These are phyloP conservation scores for Marchantia paleacea DNA, from an alignment of 225 moss, liverwort and hornwort genomes.

Conservation along the genomic window DNA sequence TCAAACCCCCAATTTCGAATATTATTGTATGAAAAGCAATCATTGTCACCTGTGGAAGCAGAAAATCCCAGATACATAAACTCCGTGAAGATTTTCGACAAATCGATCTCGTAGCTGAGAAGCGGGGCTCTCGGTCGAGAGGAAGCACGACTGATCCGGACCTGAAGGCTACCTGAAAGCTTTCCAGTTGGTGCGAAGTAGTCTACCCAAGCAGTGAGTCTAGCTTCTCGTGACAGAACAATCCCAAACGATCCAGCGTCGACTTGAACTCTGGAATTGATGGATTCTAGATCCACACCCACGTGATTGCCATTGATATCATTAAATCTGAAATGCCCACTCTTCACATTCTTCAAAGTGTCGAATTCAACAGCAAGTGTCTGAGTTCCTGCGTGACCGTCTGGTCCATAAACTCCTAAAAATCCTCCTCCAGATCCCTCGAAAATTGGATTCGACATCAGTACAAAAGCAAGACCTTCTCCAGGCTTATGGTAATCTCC, in stretches of 20 bases:
- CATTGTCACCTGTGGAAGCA: conserved; percentile 4
- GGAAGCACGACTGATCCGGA: conserved; percentile 10
- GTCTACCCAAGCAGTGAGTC: conserved; percentile 19
- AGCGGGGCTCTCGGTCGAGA: conserved; percentile 6
- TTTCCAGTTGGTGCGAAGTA: neutral
- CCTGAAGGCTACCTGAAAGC: neutral
- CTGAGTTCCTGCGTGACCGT: conserved; percentile 4
- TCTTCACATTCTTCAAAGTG: conserved; percentile 4
- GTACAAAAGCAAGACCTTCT: conserved; percentile 31
- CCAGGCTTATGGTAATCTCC: neutral
- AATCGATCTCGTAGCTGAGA: conserved; percentile 5
- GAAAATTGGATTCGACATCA: conserved; percentile 7
- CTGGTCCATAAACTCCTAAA: conserved; percentile 8
- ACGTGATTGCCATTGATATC: conserved; percentile 26
- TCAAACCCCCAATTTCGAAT: conserved; percentile 9
- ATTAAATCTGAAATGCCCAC: conserved; percentile 2
- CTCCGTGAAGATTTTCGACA: conserved; percentile 16
- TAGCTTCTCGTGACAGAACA: neutral
- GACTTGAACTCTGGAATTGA: conserved; percentile 21
- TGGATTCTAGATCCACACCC: conserved; percentile 12
- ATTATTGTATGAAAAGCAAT: conserved; percentile 3
- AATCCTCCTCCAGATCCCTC: conserved; percentile 7
- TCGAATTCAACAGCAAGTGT: conserved; percentile 22
- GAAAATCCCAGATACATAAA: conserved; percentile 23
- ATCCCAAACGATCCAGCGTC: conserved; percentile 12